A percentile compares a stretch with the other conserved stretches of the same genome.
Conservation (phyloP, 2,329 filamentous ascomycete genomes). For the Trichophyton rubrum region DNA sequence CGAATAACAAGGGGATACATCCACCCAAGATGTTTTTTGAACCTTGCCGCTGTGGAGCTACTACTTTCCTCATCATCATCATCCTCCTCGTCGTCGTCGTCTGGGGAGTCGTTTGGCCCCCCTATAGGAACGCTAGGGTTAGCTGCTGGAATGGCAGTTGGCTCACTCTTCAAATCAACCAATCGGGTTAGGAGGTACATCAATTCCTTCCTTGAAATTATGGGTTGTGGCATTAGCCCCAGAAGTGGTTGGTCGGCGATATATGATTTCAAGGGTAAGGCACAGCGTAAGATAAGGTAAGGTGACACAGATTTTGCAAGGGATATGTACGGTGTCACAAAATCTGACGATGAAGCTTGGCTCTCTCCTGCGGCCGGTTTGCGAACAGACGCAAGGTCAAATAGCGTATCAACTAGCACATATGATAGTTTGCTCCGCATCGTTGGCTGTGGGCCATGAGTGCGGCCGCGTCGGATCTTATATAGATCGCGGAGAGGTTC, state of each 20-base stretch:
- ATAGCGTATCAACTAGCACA: constrained; percentile 66
- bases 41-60: constrained; percentile 19
- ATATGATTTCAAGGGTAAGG: constrained; percentile 69
- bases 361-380: constrained; percentile 33
- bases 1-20: constrained; percentile 58
- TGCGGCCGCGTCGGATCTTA: constrained; percentile 55
- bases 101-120: constrained; percentile 16
- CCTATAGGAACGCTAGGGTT: constrained; percentile 10
- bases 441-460: constrained; percentile 53
- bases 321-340: constrained; percentile 36
- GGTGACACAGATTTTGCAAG: constrained; percentile 67
- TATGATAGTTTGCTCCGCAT: constrained; percentile 63
- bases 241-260: constrained; percentile 83
- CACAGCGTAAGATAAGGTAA: constrained; percentile 69
- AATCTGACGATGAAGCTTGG: constrained; percentile 10
- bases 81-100: constrained; percentile 12
- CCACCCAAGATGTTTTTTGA: constrained; percentile 62
- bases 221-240: constrained; percentile 76
- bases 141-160: constrained; percentile 51
- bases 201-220: constrained; percentile 67
- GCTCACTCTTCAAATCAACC: constrained; percentile 55
- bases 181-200: constrained; percentile 56
- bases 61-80: background rate
- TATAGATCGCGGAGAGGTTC: constrained; percentile 52
- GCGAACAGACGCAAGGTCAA: constrained; percentile 46